Percentiles rank a stretch among this genome's conserved stretches.
phyloP scores from a whole-genome alignment of 1,284 basidiomycete genomes.

The Athelia sp. region DNA sequence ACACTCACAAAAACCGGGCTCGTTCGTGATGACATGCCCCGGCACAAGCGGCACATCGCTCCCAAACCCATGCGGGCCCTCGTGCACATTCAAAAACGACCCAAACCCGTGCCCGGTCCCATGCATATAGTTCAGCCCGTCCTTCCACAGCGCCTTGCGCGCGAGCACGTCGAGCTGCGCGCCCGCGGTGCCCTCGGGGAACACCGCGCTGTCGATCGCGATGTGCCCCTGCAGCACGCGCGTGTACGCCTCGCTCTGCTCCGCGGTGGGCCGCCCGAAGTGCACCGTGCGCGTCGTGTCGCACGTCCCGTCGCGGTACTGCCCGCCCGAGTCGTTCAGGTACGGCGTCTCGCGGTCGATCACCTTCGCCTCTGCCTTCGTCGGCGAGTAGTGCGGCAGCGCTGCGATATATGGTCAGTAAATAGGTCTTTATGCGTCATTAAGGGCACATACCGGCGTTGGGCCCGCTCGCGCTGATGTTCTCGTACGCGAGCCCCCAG shows the following conservation, averaged over 20 bases:
- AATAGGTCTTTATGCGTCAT: not conserved
- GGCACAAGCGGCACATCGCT: slow-evolving; percentile 62
- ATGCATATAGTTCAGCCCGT: slow-evolving; percentile 82
- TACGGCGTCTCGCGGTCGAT: slow-evolving; percentile 83
- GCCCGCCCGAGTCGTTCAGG: slow-evolving; percentile 89
- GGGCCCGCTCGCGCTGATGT: slow-evolving; percentile 86
- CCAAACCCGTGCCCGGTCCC: slow-evolving; percentile 84
- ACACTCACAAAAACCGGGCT: slow-evolving; percentile 76
- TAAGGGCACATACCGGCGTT: slow-evolving; percentile 59
- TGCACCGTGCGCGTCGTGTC: slow-evolving; percentile 91
- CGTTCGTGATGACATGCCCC: slow-evolving; percentile 89
- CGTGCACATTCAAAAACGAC: slow-evolving; percentile 76
- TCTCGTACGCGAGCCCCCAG: slow-evolving; percentile 90
- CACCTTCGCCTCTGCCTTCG: slow-evolving; percentile 61
- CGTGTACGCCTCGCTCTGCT: slow-evolving; percentile 90
- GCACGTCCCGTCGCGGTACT: slow-evolving; percentile 88
- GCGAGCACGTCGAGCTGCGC: slow-evolving; percentile 81
- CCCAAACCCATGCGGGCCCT: slow-evolving; percentile 71
- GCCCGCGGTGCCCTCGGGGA: slow-evolving; percentile 86
- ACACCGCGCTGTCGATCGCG: slow-evolving; percentile 84
- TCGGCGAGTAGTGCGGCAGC: slow-evolving; percentile 88
- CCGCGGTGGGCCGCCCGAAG: slow-evolving; percentile 77
- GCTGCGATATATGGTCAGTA: slow-evolving; percentile 35
- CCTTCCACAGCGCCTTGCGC: slow-evolving; percentile 82
- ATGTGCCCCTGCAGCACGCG: slow-evolving; percentile 97